Conservation (phyloP, 2,329 filamentous ascomycete genomes). For the Ceratocystis huliohia region DNA sequence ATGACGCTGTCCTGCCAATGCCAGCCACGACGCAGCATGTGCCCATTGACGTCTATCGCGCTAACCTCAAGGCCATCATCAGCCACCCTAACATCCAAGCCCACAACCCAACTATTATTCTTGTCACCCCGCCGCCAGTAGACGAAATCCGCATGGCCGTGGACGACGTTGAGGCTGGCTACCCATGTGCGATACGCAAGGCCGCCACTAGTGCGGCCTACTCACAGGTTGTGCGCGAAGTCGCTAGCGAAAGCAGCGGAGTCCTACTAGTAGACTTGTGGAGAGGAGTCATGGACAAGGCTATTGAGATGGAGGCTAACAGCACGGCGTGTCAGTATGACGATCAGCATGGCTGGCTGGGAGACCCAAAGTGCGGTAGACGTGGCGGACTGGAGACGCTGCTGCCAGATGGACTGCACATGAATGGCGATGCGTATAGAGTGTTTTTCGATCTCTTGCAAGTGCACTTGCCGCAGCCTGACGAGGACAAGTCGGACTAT, state of each 20-base stretch:
- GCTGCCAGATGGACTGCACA: conserved; percentile 46
- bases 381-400: conserved; percentile 40
- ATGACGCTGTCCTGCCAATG: conserved; percentile 64
- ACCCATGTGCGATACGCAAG: conserved; percentile 33
- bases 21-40: conserved; percentile 59
- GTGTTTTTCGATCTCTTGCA: conserved; percentile 39
- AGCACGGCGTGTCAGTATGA: conserved; percentile 25
- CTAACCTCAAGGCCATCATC: conserved; percentile 60
- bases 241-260: conserved; percentile 57
- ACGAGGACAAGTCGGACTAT: conserved; percentile 31
- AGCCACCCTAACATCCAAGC: conserved; percentile 55
- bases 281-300: conserved; percentile 62
- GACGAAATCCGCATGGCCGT: conserved; percentile 56
- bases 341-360: conserved; percentile 43
- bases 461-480: conserved; percentile 35
- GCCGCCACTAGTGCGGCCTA: conserved; percentile 42
- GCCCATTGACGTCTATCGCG: conserved; percentile 58
- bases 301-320: conserved; percentile 36
- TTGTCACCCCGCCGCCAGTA: conserved; percentile 72
- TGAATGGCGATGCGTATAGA: conserved; percentile 41
- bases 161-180: conserved; percentile 37
- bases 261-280: conserved; percentile 68
- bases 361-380: conserved; percentile 38
- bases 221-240: conserved; percentile 45
- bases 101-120: conserved; percentile 59